Conservation (phyloP, 495 filamentous ascomycete species). For the Xylaria acuta region DNA sequence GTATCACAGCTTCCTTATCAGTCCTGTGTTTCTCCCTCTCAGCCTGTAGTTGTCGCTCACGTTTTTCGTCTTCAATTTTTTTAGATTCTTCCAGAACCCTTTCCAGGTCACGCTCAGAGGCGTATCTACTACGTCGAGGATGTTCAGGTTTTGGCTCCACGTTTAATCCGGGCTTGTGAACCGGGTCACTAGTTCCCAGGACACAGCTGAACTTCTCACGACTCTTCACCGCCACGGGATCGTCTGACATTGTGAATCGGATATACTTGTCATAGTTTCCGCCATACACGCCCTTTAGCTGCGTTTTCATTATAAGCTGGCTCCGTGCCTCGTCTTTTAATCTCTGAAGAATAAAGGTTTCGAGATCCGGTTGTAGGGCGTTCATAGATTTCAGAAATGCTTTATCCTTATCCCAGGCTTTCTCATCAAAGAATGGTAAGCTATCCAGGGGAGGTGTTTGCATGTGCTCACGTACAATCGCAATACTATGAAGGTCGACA, state of each 20-base stretch:
- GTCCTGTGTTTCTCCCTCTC: conserved; percentile 75
- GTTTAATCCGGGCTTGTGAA: conserved; percentile 44
- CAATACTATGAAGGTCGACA: conserved; percentile 59
- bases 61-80: conserved; percentile 74
- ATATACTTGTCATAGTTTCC: conserved; percentile 54
- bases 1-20: conserved; percentile 84
- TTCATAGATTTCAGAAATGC: conserved; percentile 42
- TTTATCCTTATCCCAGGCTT: conserved; percentile 52
- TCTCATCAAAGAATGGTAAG: conserved; percentile 49
- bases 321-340: conserved; percentile 34
- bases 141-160: conserved; percentile 65
- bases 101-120: conserved; percentile 76
- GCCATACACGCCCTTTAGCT: conserved; percentile 41
- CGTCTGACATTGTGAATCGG: conserved; percentile 59
- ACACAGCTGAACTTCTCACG: conserved; percentile 48
- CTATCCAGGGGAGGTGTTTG: conserved; percentile 56
- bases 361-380: conserved; percentile 36
- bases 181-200: conserved; percentile 31
- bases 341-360: conserved; percentile 42
- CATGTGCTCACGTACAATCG: conserved; percentile 52
- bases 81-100: conserved; percentile 77
- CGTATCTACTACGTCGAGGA: conserved; percentile 65
- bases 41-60: conserved; percentile 71
- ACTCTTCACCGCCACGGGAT: conserved; percentile 54
- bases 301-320: conserved; percentile 39